Base-by-base conservation (phyloP, 345 rosid genomes). In the Moricandia moricandioides region DNA sequence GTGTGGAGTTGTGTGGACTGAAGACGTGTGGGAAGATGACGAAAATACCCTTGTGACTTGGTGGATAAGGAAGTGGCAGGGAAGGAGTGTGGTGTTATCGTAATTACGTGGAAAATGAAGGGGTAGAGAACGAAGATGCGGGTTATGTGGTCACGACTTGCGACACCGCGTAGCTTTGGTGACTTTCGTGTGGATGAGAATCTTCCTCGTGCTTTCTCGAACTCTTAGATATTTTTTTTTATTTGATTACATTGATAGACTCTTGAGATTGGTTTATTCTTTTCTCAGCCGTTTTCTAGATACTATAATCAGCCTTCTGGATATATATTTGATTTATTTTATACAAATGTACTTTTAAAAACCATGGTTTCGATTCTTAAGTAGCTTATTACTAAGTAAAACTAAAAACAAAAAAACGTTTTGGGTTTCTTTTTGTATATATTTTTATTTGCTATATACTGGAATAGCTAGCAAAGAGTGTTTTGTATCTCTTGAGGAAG, bases 41-140 rank as follows among this genome's bases (percentile, higher is more conserved):
- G 79, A 14, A 57, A 1, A 35, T 58, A 24, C 10, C 82, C 72
- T 73, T 69, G 52, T 64, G 68, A 63, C 82, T 74, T 79, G 79
- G 79, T 69, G 82, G 76, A 71, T 74, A 79, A 79, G 82, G 76
- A 79, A 79, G 75, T 73, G 79, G 82, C 49, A 27, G 47, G 30
- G 79, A 67, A 35, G 62, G 67, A 29, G 70, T 73, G 82, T 69
- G 78, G 82, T 43, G 45, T 13, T 4, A 33, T 27, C 14, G 78
- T 68, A 73, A 73, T 18, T 78, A 62, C 6, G 70, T 67, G 74
- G 66, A 26, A 67, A 26, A 8, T 8, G 0, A 1, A 54, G 1
- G 81, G 81, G 68, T 27, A 65, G 52, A 35, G 1, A 29, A n/a
- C 4, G 24, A 39, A 70, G 40, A 37, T 8, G 27, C 34, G 45